A percentile compares a stretch with the other conserved stretches of the same genome.
Evolutionary conservation across 2,329 filamentous ascomycete species (phyloP).

Genomic region (Exophiala sideris): DNA sequence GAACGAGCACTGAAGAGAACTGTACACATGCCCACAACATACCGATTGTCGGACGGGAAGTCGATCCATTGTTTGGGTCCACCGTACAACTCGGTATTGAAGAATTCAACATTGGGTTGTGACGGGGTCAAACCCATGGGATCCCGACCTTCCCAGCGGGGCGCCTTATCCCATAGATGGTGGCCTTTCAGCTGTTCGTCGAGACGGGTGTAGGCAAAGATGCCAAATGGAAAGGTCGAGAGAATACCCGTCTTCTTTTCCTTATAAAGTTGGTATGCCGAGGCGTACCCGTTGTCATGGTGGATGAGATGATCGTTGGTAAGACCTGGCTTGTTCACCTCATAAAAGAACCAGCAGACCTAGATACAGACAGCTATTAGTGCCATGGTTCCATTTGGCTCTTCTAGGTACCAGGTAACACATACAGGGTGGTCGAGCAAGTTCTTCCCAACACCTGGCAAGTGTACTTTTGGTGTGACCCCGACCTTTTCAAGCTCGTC

Average conservation of each 20-base stretch:
- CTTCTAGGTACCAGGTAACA: constrained; percentile 20
- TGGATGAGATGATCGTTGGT: constrained; percentile 56
- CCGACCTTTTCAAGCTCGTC: constrained; percentile 41
- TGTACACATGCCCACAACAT: constrained; percentile 46
- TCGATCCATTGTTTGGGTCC: constrained; percentile 53
- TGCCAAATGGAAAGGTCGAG: constrained; percentile 60
- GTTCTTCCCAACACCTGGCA: constrained; percentile 53
- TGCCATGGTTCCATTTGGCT: constrained; percentile 44
- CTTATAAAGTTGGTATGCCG: constrained; percentile 52
- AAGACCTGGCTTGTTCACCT: constrained; percentile 50
- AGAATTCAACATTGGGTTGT: constrained; percentile 62
- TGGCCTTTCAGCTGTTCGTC: constrained; percentile 50
- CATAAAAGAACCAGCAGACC: constrained; percentile 54
- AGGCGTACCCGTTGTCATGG: constrained; percentile 40
- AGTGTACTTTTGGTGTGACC: constrained; percentile 44
- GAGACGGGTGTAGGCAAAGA: constrained; percentile 59
- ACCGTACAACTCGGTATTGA: constrained; percentile 56
- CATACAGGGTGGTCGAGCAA: constrained; percentile 46
- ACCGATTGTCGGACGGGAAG: no score
- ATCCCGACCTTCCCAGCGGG: constrained; percentile 35
- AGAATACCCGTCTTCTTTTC: constrained; percentile 57
- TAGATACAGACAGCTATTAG: constrained; percentile 42
- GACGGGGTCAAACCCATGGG: constrained; percentile 57
- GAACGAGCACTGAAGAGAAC: constrained; percentile 57
- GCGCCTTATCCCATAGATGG: no score